Conservation (phyloP, 106 monocot genomes). For the Dendrobium officinale region DNA sequence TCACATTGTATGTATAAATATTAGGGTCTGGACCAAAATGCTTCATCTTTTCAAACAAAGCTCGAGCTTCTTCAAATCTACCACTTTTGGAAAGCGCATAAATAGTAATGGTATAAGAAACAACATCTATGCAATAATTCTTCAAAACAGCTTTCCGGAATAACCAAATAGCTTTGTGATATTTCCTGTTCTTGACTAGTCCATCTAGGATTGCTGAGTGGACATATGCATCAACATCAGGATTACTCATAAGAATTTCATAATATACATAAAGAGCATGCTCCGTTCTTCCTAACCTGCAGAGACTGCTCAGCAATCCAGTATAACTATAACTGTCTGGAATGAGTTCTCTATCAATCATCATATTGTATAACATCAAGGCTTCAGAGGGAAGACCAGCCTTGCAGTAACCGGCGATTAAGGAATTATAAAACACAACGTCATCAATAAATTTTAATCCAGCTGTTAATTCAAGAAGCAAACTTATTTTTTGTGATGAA, state of each 20-base stretch:
- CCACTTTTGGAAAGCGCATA: constrained; percentile 31
- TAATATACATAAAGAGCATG: constrained; percentile 40
- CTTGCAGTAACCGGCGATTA: constrained; percentile 45
- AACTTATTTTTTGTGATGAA: constrained; percentile 25
- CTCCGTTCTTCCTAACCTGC: constrained; percentile 33
- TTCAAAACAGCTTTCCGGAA: constrained; percentile 32
- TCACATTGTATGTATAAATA: constrained; percentile 55
- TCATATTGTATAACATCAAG: constrained; percentile 35
- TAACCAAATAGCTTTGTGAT: constrained; percentile 32
- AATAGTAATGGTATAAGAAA: constrained; percentile 40
- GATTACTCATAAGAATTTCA: constrained; percentile 23
- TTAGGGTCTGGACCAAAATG: constrained; percentile 27
- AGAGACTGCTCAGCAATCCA: constrained; percentile 33
- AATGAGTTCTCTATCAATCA: constrained; percentile 26
- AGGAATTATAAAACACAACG: constrained; percentile 45
- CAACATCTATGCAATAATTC: constrained; percentile 37
- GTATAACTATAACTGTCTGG: constrained; percentile 64
- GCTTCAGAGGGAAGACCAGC: constrained; percentile 44
- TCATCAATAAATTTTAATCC: constrained; percentile 27
- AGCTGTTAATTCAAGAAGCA: constrained; percentile 32
- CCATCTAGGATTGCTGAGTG: constrained; percentile 49
- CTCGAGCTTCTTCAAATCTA: constrained; percentile 36
- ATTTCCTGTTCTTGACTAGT: constrained; percentile 33
- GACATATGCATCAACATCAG: constrained; percentile 37
- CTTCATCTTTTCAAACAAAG: constrained; percentile 56